Evolutionary conservation across 2,329 filamentous ascomycete genomes (phyloP).

Genomic region (Colletotrichum sp.): DNA sequence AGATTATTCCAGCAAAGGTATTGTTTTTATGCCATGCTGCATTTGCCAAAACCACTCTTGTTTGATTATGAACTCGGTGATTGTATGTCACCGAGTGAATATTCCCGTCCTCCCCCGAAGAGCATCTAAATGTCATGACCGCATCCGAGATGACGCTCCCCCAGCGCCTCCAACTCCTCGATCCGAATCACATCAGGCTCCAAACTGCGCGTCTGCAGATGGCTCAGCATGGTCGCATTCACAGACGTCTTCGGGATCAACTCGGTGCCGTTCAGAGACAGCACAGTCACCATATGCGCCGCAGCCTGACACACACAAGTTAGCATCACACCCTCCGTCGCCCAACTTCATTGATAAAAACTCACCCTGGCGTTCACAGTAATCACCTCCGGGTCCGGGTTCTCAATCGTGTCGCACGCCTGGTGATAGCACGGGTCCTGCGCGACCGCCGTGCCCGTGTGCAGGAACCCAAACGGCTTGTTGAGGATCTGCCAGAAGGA

Average conservation of each 20-base stretch:
- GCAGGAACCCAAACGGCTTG: conserved; percentile 61
- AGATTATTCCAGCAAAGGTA: background rate
- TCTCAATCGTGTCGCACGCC: conserved; percentile 44
- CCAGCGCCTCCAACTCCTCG: conserved; percentile 36
- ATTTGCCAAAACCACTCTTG: background rate
- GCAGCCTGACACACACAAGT: conserved; percentile 25
- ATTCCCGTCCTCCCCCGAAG: background rate
- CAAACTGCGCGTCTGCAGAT: conserved; percentile 22
- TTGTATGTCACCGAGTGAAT: too few relatives aligned
- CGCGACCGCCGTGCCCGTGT: conserved; percentile 63
- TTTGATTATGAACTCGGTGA: too few relatives aligned
- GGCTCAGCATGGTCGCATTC: conserved; percentile 27
- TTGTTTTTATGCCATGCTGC: background rate
- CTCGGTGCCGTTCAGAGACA: conserved; percentile 33
- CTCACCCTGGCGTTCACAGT: conserved; percentile 34
- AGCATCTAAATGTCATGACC: conserved; percentile 30
- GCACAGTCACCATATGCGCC: conserved; percentile 34
- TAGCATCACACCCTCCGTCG: background rate
- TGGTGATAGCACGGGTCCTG: conserved; percentile 38
- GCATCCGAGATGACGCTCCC: conserved; percentile 38
- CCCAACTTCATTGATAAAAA: accelerated
- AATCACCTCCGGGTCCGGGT: conserved; percentile 40
- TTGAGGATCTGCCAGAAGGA: conserved; percentile 60
- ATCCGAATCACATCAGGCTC: conserved; percentile 26
- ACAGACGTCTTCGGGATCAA: conserved; percentile 34